Evolutionary conservation across 305 asterid species (phyloP).

Genomic region (Solanum hybrid): DNA sequence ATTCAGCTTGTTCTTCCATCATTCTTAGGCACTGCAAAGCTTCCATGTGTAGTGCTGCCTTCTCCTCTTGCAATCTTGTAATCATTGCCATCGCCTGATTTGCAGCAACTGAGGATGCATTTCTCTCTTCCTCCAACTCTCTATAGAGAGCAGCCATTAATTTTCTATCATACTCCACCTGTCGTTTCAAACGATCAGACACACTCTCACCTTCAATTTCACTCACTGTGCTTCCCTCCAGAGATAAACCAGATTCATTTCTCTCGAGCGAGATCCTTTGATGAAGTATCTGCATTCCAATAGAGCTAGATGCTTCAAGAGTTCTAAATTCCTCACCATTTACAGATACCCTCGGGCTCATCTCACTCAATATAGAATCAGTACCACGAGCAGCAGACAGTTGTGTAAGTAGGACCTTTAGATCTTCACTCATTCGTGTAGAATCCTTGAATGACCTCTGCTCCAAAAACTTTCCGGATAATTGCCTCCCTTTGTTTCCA

Average conservation of each 20-base stretch:
- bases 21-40: constrained; percentile 68
- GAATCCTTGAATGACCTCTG: constrained; percentile 71
- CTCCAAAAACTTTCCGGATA: constrained; percentile 70
- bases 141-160: constrained; percentile 45
- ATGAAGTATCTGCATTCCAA: constrained; percentile 48
- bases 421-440: constrained; percentile 56
- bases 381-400: constrained; percentile 50
- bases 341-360: constrained; percentile 53
- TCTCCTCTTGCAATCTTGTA: constrained; percentile 83
- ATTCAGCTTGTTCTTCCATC: constrained; percentile 90
- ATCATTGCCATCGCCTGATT: constrained; percentile 95
- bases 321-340: constrained; percentile 45
- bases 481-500: constrained; percentile 54
- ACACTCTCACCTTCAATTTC: constrained; percentile 77
- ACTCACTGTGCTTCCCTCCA: constrained; percentile 56
- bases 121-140: constrained; percentile 87
- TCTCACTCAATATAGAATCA: constrained; percentile 35
- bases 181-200: constrained; percentile 55
- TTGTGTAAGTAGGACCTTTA: constrained; percentile 64
- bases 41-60: constrained; percentile 70
- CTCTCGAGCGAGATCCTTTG: constrained; percentile 77
- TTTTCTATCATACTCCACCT: constrained; percentile 67
- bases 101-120: constrained; percentile 72
- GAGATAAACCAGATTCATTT: constrained; percentile 64
- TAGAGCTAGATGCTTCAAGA: constrained; percentile 29